Conservation (phyloP, 2,329 filamentous ascomycete species). For the Aureobasidium uvarum region DNA sequence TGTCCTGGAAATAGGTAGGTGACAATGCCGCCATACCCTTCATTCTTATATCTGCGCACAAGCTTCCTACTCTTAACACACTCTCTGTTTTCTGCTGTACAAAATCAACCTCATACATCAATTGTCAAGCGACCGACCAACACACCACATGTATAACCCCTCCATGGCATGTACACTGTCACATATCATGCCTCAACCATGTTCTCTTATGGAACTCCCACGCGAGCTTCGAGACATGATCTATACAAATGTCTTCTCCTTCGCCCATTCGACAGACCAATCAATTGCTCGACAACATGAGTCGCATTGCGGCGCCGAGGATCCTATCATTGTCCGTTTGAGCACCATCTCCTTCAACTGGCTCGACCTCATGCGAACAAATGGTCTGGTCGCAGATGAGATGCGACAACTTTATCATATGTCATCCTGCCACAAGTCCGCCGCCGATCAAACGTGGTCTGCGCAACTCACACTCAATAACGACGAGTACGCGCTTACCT, state of each 20-base stretch:
- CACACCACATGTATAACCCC: not conserved
- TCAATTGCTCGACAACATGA: not conserved
- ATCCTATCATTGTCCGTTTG: not conserved
- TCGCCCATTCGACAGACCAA: not conserved
- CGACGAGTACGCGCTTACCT: conserved; percentile 3
- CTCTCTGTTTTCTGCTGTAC: not conserved
- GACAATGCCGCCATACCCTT: not conserved
- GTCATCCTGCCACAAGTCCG: not conserved
- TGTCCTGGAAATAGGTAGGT: conserved; percentile 10
- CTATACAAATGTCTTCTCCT: conserved; percentile 13
- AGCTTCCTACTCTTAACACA: not conserved
- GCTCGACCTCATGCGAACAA: conserved; percentile 17
- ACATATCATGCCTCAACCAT: not conserved
- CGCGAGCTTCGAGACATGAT: conserved; percentile 18
- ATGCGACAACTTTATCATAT: conserved; percentile 17
- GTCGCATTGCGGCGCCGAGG: not conserved
- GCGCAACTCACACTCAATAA: conserved; percentile 6
- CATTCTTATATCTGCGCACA: not conserved
- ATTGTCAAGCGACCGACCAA: not conserved
- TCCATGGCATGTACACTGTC: not conserved
- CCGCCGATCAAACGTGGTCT: conserved; percentile 1
- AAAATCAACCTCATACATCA: not conserved
- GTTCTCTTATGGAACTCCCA: not conserved
- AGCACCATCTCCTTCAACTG: conserved; percentile 15
- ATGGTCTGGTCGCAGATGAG: conserved; percentile 11